Base-by-base conservation (phyloP, 1,139 yeast genomes). In the Suhomyces chickasaworum region DNA sequence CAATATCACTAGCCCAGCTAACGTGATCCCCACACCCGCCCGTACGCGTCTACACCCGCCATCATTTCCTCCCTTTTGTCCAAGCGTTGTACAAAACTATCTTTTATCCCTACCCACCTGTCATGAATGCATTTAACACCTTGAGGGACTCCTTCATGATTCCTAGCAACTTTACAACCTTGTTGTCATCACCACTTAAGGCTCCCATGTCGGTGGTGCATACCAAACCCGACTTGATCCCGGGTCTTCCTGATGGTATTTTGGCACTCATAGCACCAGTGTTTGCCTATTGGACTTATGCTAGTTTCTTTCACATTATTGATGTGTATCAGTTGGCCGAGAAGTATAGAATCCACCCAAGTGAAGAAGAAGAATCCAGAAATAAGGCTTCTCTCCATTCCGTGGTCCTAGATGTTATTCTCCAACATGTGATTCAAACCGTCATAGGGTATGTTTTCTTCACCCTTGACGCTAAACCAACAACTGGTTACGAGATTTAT, bases 391-490 rank as follows among this genome's bases (percentile, higher is more conserved):
- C 88, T 0, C 66, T 84, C 46, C 45, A 58, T 8, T 86, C 86
- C 45, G 98, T 93, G 12, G 59, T 93, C 18, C 74, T 80, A 53
- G 97, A 93, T 55, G 99, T 93, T 42, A 57, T 89, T 7, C 60
- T 87, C 30, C 98, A 93, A 71, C 99, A 93, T 61, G 51, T 83
- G 3, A 76, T 93, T 48, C 99, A 93, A 68, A 80, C 95, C 2
- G 54, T 80, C 3, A 83, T 83, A 7, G 99, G 98, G 1, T 60
- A 54, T 25, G 57, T 61, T 1, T 71, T 88, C 34, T 76, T 76
- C 56, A 61, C 65, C 39, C 67, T 83, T 45, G 97, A 91, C 56
- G 78, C 82, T 4, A 66, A 71, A 1, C 86, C 86, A 48, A 69
- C 71, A 46, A 86, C 93, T 0, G 97, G 97, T 10, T 80, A 71